phyloP scores from a whole-genome alignment of 176 grass and related monocot species.

The Aegilops bicornis region DNA sequence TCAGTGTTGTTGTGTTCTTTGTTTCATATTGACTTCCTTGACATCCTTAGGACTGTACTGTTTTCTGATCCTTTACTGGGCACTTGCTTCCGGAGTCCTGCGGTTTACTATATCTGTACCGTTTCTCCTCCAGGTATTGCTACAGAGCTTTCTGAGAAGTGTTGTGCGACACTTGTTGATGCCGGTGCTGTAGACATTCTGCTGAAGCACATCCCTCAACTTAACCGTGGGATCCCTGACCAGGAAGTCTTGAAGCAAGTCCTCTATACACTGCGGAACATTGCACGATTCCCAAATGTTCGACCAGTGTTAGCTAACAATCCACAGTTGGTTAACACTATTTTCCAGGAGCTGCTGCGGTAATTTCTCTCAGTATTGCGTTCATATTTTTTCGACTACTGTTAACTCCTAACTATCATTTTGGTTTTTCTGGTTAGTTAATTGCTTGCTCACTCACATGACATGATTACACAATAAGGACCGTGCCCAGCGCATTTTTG shows the following conservation, averaged over 20 bases:
- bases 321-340: conserved; percentile 27
- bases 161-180: conserved; percentile 50
- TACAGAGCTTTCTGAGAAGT: conserved; percentile 55
- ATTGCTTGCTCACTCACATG: not conserved
- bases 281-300: conserved; percentile 37
- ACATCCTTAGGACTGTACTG: not conserved
- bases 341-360: conserved; percentile 67
- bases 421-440: not conserved
- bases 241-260: conserved; percentile 72
- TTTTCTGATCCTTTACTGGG: conserved; percentile 4
- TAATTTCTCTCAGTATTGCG: not conserved
- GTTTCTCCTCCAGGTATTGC: conserved; percentile 43
- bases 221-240: conserved; percentile 63
- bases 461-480: not conserved
- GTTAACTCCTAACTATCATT: not conserved
- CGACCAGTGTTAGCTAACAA: conserved; percentile 29
- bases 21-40: not conserved
- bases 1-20: not conserved
- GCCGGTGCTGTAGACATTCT: conserved; percentile 56
- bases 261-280: conserved; percentile 55
- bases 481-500: not conserved
- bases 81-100: not conserved
- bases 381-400: not conserved
- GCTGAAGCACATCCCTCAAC: conserved; percentile 40
- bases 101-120: not conserved